Conservation (phyloP, 2,329 filamentous ascomycete species). For the Aspergillus versicolor region DNA sequence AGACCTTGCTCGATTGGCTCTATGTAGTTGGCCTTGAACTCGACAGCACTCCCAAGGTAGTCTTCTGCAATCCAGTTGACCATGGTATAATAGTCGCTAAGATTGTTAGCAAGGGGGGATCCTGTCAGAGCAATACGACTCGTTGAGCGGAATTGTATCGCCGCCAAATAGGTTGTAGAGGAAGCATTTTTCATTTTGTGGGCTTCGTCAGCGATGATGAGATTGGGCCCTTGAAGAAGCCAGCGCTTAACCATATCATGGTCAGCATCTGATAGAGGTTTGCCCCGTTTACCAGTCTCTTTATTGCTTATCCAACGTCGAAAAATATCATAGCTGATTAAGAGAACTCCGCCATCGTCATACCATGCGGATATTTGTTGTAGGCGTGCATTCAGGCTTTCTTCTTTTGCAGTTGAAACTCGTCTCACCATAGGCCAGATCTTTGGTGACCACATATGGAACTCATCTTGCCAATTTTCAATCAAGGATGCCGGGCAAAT, state of each 20-base stretch:
- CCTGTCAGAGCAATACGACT: slow-evolving; percentile 82
- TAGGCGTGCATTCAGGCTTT: slow-evolving; percentile 41
- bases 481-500: slow-evolving; percentile 74
- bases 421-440: slow-evolving; percentile 54
- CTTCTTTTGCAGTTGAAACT: slow-evolving; percentile 46
- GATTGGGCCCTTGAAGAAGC: slow-evolving; percentile 62
- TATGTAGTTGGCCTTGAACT: slow-evolving; percentile 71
- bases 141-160: slow-evolving; percentile 62
- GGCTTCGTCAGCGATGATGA: slow-evolving; percentile 84
- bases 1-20: slow-evolving; percentile 72
- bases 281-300: slow-evolving; percentile 21
- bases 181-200: slow-evolving; percentile 71
- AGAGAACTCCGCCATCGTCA: slow-evolving; percentile 65
- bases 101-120: slow-evolving; percentile 80
- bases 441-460: slow-evolving; percentile 66
- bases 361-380: slow-evolving; percentile 60
- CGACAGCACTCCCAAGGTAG: slow-evolving; percentile 66
- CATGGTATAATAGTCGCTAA: slow-evolving; percentile 82
- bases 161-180: slow-evolving; percentile 54
- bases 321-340: slow-evolving; percentile 74
- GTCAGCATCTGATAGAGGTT: slow-evolving; percentile 33
- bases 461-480: slow-evolving; percentile 80
- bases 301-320: slow-evolving; percentile 44
- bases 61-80: slow-evolving; percentile 81
- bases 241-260: slow-evolving; percentile 46